Evolutionary conservation across 148 eudicot species (phyloP), one percentile per base, ranked within the genome.

Genomic region (Euryodendron excelsum): DNA sequence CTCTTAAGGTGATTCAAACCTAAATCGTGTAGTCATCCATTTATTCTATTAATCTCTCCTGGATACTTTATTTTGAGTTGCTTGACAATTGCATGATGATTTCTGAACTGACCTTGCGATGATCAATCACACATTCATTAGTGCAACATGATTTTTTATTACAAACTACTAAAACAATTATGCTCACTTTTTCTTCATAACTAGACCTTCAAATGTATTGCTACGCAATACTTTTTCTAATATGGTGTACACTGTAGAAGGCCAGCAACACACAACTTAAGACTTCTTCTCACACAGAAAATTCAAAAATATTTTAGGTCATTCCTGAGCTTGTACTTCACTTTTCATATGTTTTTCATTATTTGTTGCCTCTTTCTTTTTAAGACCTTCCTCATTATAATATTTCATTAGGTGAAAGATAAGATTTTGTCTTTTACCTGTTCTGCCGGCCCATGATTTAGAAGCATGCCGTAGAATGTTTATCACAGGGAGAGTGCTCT

Each of bases 1-100:
- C 94, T 96, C 33, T 84, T 96, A 68, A 96, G 99, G 99, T 96
- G 80, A 82, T 78, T 67, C 62, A 33, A 53, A 31, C 28, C 21
- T 64, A 33, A 18, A 53, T 52, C 44, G 14, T 80, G 28, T 31
- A 36, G 20, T 65, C 58, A 39, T 31, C 23, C n/a, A 30, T 65
- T 66, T 67, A 25, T 71, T 60, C 41, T 55, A 25, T 45, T 45
- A 9, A 44, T 58, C 20, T 73, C 67, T 23, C 34, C 31, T 66
- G 47, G 27, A 39, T 44, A 23, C 13, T 25, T n/a, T 55, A 20
- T 76, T 44, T 53, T 37, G n/a, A 45, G 45, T 60, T 64, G 27
- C 33, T 67, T n/a, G 27, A 70, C 47, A 47, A 61, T 66, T 44
- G 27, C 61, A 17, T 74, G 53, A 21, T 47, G 69, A 58, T 60